Percentiles rank a stretch among this genome's conserved stretches.
These are phyloP conservation scores for Brasilioporus rufonigricans DNA, from an alignment of 768 basidiomycete species.

Conservation along the genomic window DNA sequence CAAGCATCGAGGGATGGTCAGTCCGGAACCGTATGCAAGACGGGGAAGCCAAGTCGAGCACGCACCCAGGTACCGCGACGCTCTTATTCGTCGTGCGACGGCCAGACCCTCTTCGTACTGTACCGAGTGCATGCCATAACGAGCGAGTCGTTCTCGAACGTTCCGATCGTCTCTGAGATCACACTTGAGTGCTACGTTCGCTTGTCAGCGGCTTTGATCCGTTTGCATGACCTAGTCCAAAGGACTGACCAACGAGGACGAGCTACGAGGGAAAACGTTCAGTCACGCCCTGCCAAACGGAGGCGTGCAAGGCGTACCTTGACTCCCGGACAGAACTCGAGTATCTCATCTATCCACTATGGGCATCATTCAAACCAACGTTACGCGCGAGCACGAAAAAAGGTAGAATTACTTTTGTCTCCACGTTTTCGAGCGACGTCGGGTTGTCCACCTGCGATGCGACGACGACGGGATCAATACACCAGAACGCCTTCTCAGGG, in stretches of 20 bases:
- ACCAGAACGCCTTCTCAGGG: too few relatives aligned
- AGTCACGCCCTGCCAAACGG: conserved; percentile 3
- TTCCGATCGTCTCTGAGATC: conserved; percentile 85
- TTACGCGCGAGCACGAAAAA: background rate
- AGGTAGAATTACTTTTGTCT: conserved; percentile 63
- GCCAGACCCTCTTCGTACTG: conserved; percentile 92
- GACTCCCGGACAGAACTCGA: conserved; percentile 93
- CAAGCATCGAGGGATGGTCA: background rate
- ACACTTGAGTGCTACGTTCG: conserved; percentile 79
- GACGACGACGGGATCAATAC: too few relatives aligned
- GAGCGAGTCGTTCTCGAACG: conserved; percentile 68
- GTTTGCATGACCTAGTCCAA: background rate
- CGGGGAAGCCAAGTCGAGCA: conserved; percentile 7
- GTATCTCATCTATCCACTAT: conserved; percentile 91
- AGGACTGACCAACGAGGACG: conserved; percentile 78
- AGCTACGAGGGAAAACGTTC: conserved; percentile 44
- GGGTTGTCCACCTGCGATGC: conserved; percentile 83
- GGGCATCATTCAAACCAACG: background rate
- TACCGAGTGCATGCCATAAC: conserved; percentile 68
- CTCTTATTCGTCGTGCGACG: conserved; percentile 86
- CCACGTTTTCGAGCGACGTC: conserved; percentile 93
- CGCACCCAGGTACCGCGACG: conserved; percentile 88
- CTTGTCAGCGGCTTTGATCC: conserved; percentile 10
- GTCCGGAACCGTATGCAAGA: background rate
- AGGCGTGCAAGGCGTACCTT: conserved; percentile 54